These are phyloP conservation scores for Chaetomium olivaceum DNA, from an alignment of 2,329 filamentous ascomycete species.

Conservation along the genomic window DNA sequence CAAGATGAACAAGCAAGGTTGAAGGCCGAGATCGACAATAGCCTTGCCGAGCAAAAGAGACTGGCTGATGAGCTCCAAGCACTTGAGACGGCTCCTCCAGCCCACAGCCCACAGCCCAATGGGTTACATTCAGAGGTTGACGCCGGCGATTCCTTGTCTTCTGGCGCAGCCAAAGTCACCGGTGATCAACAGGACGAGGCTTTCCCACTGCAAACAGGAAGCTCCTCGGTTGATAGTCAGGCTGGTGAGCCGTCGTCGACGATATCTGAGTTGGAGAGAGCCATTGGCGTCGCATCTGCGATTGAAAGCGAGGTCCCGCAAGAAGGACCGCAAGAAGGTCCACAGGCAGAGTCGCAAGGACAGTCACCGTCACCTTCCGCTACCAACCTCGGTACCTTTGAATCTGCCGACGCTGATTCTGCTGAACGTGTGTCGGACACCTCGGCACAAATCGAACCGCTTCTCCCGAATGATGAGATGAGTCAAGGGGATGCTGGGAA, in stretches of 20 bases:
- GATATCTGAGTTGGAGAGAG: background rate
- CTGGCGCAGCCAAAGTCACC: background rate
- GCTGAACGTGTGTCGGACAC: background rate
- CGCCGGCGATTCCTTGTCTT: background rate
- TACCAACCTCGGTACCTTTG: background rate
- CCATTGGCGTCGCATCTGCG: conserved; percentile 10
- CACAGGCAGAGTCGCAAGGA: background rate
- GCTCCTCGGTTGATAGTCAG: background rate
- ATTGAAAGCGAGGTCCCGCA: background rate
- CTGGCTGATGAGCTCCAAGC: conserved; percentile 38
- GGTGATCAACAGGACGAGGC: background rate
- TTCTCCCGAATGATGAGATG: background rate
- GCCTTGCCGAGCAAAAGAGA: conserved; percentile 39
- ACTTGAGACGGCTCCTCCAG: conserved; percentile 42
- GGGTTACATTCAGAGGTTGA: background rate
- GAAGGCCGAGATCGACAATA: conserved; percentile 48
- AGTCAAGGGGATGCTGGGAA: background rate
- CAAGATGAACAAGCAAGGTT: conserved; percentile 51
- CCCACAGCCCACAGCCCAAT: conserved; percentile 33
- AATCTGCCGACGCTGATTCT: background rate
- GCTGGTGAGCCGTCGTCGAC: background rate
- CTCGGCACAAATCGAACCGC: background rate
- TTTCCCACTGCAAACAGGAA: background rate
- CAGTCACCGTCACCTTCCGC: background rate
- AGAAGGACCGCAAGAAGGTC: background rate